These are phyloP conservation scores for Talaromyces piceae DNA, from an alignment of 2,329 filamentous ascomycete genomes.

Conservation along the genomic window DNA sequence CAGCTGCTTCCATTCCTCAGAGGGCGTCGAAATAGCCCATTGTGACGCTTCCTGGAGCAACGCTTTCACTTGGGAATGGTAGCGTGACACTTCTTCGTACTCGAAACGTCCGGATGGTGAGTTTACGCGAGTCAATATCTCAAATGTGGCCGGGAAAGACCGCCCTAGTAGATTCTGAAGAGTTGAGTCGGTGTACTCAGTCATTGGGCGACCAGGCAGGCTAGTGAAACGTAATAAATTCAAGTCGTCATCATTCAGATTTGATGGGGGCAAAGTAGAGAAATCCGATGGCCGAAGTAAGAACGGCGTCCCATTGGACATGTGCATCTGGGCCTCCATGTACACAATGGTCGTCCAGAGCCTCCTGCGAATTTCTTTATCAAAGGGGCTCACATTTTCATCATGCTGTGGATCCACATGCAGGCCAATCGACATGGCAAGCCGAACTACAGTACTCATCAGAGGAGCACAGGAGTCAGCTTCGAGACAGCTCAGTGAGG, in stretches of 20 bases:
- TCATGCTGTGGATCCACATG: slow-evolving; percentile 36
- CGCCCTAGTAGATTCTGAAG: slow-evolving; percentile 6
- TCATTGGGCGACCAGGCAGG: slow-evolving; percentile 14
- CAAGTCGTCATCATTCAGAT: slow-evolving; percentile 46
- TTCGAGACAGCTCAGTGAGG: slow-evolving; percentile 14
- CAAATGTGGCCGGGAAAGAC: slow-evolving; percentile 9
- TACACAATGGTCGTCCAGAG: slow-evolving; percentile 53
- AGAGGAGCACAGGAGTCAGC: slow-evolving; percentile 16
- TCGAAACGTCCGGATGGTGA: slow-evolving; percentile 10
- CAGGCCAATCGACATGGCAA: slow-evolving; percentile 48
- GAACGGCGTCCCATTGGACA: slow-evolving; percentile 50
- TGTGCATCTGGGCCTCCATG: slow-evolving; percentile 48
- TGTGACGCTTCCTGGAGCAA: slow-evolving; percentile 9
- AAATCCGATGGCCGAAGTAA: slow-evolving; percentile 37
- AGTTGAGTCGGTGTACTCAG: slow-evolving; percentile 27
- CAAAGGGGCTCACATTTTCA: slow-evolving; percentile 29
- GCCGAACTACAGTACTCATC: slow-evolving; percentile 38
- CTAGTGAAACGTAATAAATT: slow-evolving; percentile 17
- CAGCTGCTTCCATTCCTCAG: slow-evolving; percentile 11
- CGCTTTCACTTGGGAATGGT: slow-evolving; percentile 12
- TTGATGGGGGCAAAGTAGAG: slow-evolving; percentile 43
- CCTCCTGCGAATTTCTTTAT: slow-evolving; percentile 44
- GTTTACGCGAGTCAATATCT: slow-evolving; percentile 14
- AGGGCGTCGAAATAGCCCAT: background rate
- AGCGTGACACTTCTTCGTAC: slow-evolving; percentile 12